Evolutionary conservation across 441 rosid species (phyloP).

Genomic region (Adansonia rubrostipa): DNA sequence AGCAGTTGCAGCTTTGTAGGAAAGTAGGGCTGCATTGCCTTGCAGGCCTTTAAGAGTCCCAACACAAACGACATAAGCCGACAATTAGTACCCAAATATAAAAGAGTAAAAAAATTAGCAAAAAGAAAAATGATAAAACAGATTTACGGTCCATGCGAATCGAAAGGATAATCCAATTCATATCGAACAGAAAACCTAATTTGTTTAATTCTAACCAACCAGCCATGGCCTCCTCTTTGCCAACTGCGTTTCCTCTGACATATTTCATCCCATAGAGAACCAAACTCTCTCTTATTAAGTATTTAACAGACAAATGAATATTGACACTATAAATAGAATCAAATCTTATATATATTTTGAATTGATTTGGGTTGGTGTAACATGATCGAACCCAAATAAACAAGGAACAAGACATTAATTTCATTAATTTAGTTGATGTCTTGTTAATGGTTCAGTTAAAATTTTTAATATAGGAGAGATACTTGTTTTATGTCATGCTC

Average conservation of each 20-base stretch:
- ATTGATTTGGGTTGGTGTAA: neutral
- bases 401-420: too few relatives aligned
- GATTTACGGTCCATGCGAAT: too few relatives aligned
- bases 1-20: neutral
- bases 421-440: too few relatives aligned
- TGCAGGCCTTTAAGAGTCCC: neutral
- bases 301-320: neutral
- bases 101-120: neutral
- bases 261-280: neutral
- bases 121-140: too few relatives aligned
- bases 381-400: too few relatives aligned
- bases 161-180: too few relatives aligned
- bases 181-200: too few relatives aligned
- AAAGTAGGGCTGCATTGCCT: conserved; percentile 10
- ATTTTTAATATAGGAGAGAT: neutral
- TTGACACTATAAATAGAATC: neutral
- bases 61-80: too few relatives aligned
- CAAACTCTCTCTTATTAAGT: neutral
- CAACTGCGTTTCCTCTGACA: neutral
- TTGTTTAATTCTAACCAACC: neutral
- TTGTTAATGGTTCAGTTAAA: too few relatives aligned
- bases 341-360: neutral
- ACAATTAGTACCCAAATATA: neutral
- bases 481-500: neutral
- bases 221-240: neutral